phyloP scores from a whole-genome alignment of 2,329 filamentous ascomycete species.

The Xylaria hypoxylon region DNA sequence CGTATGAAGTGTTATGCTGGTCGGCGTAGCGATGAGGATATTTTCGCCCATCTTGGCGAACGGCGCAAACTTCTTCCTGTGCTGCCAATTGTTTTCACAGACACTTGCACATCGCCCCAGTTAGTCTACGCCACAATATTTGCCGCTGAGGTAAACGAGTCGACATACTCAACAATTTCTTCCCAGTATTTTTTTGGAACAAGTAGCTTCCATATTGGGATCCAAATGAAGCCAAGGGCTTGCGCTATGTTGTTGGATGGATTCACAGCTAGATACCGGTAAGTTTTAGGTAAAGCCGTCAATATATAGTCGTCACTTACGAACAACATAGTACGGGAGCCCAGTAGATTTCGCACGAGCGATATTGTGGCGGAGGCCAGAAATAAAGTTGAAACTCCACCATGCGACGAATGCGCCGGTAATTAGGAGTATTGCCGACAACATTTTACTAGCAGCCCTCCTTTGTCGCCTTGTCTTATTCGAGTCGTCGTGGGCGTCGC shows the following conservation, averaged over 20 bases:
- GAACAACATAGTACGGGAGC: conserved; percentile 64
- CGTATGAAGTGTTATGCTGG: conserved; percentile 64
- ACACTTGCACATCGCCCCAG: conserved; percentile 34
- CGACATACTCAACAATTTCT: conserved; percentile 68
- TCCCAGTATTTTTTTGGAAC: conserved; percentile 66
- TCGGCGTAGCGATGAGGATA: conserved; percentile 72
- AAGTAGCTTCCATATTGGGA: conserved; percentile 66
- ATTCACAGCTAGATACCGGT: conserved; percentile 56
- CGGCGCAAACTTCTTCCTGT: conserved; percentile 63
- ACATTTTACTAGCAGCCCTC: conserved; percentile 44
- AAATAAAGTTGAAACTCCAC: conserved; percentile 47
- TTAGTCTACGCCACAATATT: conserved; percentile 21
- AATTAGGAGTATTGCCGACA: conserved; percentile 54
- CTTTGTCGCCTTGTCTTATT: conserved; percentile 1
- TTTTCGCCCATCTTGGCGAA: conserved; percentile 72
- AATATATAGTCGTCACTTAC: conserved; percentile 56
- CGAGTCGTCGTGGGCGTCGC: conserved; percentile 13
- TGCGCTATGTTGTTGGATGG: conserved; percentile 67
- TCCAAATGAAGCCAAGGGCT: conserved; percentile 64
- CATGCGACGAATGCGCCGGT: conserved; percentile 52
- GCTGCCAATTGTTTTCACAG: conserved; percentile 70
- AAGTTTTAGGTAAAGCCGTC: conserved; percentile 19
- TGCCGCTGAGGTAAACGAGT: not conserved
- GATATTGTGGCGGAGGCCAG: conserved; percentile 59
- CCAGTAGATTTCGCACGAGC: conserved; percentile 62